Conservation (phyloP, 2,329 filamentous ascomycete species). For the Thelonectria discophora region DNA sequence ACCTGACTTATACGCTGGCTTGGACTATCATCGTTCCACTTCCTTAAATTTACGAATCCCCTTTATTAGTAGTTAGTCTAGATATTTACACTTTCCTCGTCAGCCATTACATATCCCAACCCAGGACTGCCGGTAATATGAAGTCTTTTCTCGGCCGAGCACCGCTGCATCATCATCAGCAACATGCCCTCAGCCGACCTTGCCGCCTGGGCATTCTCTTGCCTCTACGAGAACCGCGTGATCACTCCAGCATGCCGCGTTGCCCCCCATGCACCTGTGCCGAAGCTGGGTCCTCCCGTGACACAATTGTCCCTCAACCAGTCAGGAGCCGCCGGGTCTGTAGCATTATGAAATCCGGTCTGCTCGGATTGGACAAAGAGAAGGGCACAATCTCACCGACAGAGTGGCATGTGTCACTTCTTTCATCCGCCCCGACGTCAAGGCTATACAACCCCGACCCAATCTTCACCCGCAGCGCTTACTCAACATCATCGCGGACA, state of each 20-base stretch:
- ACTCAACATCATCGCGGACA: background rate
- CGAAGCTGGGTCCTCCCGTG: slow-evolving; percentile 6
- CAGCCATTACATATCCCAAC: slow-evolving; percentile 7
- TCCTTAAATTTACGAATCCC: background rate
- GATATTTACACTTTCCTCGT: background rate
- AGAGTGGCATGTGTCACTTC: background rate
- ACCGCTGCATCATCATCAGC: background rate
- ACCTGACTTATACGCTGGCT: background rate
- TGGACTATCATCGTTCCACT: slow-evolving; percentile 3
- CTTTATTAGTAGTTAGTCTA: no score
- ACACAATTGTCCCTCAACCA: background rate
- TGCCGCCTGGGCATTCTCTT: slow-evolving; percentile 4
- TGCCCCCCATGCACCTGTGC: slow-evolving; percentile 8
- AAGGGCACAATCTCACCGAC: background rate
- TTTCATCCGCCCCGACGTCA: background rate
- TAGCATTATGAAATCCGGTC: background rate
- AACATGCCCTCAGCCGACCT: background rate
- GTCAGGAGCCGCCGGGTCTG: background rate
- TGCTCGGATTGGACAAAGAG: slow-evolving; percentile 11
- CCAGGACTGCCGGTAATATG: background rate
- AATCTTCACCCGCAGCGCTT: background rate
- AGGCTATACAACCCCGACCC: background rate
- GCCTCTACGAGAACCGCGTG: slow-evolving; percentile 10
- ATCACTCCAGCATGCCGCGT: slow-evolving; percentile 17
- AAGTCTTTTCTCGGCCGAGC: background rate